Conservation (phyloP, 2,329 filamentous ascomycete genomes). For the Dactylella cylindrospora region DNA sequence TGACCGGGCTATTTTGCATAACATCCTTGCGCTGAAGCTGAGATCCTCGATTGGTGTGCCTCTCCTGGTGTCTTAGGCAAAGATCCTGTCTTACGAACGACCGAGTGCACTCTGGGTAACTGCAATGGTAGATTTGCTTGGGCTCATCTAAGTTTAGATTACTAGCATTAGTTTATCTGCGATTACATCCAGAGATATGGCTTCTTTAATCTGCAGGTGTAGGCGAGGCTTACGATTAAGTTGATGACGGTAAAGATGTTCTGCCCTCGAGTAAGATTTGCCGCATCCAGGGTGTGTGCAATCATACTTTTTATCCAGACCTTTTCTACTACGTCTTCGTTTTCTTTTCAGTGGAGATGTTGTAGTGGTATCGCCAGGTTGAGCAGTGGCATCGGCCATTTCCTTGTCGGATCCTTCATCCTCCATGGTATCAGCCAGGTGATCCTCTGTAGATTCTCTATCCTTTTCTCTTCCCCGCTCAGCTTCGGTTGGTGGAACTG, state of each 20-base stretch:
- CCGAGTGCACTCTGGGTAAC: conserved; percentile 84
- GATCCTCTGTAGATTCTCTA: conserved; percentile 32
- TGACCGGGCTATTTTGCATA: conserved; percentile 40
- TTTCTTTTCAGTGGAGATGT: conserved; percentile 53
- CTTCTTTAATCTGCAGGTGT: conserved; percentile 47
- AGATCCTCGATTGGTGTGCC: conserved; percentile 76
- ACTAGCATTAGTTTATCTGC: conserved; percentile 33
- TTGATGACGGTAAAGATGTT: conserved; percentile 95
- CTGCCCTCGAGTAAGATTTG: conserved; percentile 93
- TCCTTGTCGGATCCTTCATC: conserved; percentile 41
- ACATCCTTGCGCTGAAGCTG: conserved; percentile 53
- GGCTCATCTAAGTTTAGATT: conserved; percentile 65
- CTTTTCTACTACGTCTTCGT: conserved; percentile 72
- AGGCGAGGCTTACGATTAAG: conserved; percentile 70
- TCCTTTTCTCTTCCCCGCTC: conserved; percentile 38
- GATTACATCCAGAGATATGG: no score
- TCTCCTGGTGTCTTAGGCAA: conserved; percentile 79
- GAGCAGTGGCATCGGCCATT: conserved; percentile 23
- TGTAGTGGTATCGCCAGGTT: conserved; percentile 16
- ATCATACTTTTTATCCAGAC: conserved; percentile 76
- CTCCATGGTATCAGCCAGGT: conserved; percentile 26
- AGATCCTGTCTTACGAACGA: conserved; percentile 92
- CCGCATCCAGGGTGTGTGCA: conserved; percentile 85
- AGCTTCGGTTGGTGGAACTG: conserved; percentile 36
- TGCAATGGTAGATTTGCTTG: conserved; percentile 92